phyloP scores from a whole-genome alignment of 202 grass and related monocot species.

The Digitaria exilis region DNA sequence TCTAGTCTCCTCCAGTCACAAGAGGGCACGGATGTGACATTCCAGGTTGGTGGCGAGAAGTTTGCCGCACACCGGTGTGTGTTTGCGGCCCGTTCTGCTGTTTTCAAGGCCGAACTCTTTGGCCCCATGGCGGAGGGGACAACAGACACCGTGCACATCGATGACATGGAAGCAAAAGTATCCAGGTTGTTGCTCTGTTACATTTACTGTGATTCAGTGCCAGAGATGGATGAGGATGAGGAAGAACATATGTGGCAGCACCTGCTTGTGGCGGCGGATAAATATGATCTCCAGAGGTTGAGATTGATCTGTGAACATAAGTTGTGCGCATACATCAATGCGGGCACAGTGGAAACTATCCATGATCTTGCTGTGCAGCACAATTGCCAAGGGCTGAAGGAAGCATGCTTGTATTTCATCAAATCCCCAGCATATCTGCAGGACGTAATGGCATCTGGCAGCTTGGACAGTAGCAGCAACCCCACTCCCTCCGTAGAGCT shows the following conservation, averaged over 20 bases:
- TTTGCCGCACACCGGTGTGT: conserved; percentile 36
- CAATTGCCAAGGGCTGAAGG: neutral
- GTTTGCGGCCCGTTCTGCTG: neutral
- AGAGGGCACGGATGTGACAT: conserved; percentile 31
- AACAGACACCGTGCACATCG: neutral
- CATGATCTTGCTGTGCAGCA: neutral
- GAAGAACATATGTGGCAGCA: neutral
- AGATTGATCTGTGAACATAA: neutral
- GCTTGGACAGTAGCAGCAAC: neutral
- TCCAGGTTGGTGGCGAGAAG: conserved; percentile 32
- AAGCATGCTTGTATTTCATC: neutral
- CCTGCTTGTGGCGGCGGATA: neutral
- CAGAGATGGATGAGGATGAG: neutral
- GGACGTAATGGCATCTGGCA: neutral
- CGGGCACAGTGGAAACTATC: neutral
- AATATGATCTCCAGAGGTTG: neutral
- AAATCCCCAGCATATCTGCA: neutral
- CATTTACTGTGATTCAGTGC: neutral
- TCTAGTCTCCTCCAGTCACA: neutral
- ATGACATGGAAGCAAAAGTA: neutral
- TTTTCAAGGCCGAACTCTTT: conserved; percentile 13
- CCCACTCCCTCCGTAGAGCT: neutral
- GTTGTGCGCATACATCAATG: neutral
- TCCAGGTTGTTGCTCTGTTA: neutral
- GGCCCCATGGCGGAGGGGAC: neutral